Evolutionary conservation across 148 eudicot genomes (phyloP).

Genomic region (Rhododendron mucronatum): DNA sequence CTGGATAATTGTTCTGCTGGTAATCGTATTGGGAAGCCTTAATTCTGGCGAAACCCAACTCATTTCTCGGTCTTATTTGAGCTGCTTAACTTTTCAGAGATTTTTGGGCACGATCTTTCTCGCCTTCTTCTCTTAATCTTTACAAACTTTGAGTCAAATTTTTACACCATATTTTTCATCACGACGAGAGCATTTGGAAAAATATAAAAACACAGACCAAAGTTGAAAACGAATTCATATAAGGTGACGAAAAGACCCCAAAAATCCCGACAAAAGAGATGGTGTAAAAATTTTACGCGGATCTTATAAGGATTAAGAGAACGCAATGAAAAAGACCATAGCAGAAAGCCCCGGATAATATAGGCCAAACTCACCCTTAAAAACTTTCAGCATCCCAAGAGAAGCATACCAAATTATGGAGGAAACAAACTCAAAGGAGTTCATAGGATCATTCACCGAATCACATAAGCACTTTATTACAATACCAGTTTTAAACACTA

Average conservation of each 20-base stretch:
- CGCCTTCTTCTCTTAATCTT: background rate
- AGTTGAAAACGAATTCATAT: background rate
- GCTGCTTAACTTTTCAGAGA: background rate
- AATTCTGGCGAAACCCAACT: background rate
- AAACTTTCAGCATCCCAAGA: background rate
- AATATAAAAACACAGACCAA: no score
- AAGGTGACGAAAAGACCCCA: no score
- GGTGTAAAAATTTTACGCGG: background rate
- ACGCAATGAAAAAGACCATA: background rate
- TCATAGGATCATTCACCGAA: background rate
- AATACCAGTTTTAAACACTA: constrained; percentile 4
- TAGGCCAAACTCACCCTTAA: background rate
- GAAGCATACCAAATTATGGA: background rate
- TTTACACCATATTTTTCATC: background rate
- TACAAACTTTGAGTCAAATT: background rate
- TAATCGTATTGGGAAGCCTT: background rate
- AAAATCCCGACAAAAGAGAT: background rate
- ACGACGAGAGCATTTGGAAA: background rate
- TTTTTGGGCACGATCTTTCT: background rate
- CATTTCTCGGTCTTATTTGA: background rate
- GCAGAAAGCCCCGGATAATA: background rate
- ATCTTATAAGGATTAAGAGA: background rate
- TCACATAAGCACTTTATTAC: background rate
- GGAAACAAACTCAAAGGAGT: background rate
- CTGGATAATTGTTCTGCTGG: background rate